Percentiles rank a stretch among this genome's conserved stretches.
Evolutionary conservation across 495 filamentous ascomycete genomes (phyloP).

Genomic region (Chlorociboria aeruginascens): DNA sequence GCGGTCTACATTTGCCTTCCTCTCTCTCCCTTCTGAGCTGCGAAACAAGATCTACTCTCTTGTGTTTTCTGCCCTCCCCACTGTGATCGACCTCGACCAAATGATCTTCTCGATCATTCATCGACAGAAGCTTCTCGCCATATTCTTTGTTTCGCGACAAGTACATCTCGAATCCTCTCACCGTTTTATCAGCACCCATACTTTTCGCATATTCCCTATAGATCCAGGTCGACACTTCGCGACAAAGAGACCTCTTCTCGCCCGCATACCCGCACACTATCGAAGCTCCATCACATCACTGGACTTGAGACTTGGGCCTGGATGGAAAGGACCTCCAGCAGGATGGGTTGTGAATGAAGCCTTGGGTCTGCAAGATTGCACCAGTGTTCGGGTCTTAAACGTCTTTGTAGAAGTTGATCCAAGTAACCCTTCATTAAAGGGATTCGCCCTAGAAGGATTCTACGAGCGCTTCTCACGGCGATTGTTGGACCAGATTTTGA

Average conservation of each 20-base stretch:
- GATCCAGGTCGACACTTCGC: conserved; percentile 55
- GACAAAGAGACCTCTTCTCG: conserved; percentile 49
- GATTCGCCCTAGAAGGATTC: conserved; percentile 55
- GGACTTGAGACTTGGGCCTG: conserved; percentile 69
- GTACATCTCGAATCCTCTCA: conserved; percentile 62
- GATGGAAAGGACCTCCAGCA: conserved; percentile 63
- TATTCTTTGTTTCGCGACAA: conserved; percentile 47
- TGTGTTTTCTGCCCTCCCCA: conserved; percentile 40
- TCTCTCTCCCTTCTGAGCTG: conserved; percentile 68
- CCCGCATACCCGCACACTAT: conserved; percentile 54
- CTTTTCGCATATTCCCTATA: conserved; percentile 66
- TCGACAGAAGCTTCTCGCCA: conserved; percentile 23
- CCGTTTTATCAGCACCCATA: conserved; percentile 63
- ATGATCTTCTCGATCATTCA: conserved; percentile 47
- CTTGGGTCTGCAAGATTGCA: conserved; percentile 55
- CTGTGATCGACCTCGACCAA: conserved; percentile 60
- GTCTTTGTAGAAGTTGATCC: conserved; percentile 76
- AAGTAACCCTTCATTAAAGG: conserved; percentile 56
- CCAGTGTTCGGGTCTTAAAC: conserved; percentile 47
- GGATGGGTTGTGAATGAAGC: conserved; percentile 58
- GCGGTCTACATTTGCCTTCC: conserved; percentile 51
- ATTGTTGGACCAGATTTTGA: conserved; percentile 47
- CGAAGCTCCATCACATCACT: conserved; percentile 52
- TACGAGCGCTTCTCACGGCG: conserved; percentile 60
- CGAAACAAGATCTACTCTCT: conserved; percentile 57